Conservation (phyloP, 768 basidiomycete genomes). For the Agaricus blazei region DNA sequence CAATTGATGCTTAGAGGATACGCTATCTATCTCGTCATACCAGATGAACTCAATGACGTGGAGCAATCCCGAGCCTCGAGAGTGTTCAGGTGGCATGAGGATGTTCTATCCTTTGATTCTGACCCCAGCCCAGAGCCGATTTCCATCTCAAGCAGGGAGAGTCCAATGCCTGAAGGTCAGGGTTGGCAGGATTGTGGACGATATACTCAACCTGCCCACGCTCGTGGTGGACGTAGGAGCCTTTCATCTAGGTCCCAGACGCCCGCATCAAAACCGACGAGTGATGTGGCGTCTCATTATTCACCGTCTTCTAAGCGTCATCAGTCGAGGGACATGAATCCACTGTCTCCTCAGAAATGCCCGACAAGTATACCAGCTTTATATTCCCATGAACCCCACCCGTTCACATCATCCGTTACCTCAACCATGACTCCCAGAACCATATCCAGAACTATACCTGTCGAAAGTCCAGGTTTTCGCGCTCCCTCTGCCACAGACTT, state of each 20-base stretch:
- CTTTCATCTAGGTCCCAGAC: background rate
- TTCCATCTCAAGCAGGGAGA: background rate
- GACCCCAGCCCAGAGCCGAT: background rate
- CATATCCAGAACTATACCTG: background rate
- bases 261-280: background rate
- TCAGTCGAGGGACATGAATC: background rate
- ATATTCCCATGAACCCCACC: background rate
- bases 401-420: background rate
- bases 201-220: background rate
- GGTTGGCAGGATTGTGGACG: background rate
- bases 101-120: background rate
- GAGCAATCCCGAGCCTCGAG: background rate
- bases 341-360: background rate
- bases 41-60: background rate
- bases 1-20: conserved; percentile 1
- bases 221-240: background rate
- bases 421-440: background rate
- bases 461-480: background rate
- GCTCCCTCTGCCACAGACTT: background rate
- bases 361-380: background rate
- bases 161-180: background rate
- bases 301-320: background rate
- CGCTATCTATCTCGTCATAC: background rate
- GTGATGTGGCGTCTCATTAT: background rate
- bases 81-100: background rate